Conservation (phyloP, 768 basidiomycete species). For the Phaeotremella fagi region DNA sequence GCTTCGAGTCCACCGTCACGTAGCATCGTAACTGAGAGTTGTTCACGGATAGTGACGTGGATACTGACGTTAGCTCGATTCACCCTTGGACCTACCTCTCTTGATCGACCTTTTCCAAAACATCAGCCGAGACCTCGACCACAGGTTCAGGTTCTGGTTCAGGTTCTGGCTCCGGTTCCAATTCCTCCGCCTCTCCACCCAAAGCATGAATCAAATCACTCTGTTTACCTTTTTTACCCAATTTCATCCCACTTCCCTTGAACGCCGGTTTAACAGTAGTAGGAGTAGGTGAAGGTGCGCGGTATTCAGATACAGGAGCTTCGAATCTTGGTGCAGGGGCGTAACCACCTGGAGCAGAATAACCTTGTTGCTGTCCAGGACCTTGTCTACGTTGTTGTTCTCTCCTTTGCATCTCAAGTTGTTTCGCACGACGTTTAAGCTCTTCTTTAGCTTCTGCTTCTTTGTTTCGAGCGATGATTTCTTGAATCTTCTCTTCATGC, state of each 20-base stretch:
- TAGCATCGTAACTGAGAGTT: conserved; percentile 69
- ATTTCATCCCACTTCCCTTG: conserved; percentile 93
- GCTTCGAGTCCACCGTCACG: conserved; percentile 87
- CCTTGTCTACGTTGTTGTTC: conserved; percentile 79
- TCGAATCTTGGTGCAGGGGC: conserved; percentile 69
- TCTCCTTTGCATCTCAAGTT: conserved; percentile 93
- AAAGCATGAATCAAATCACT: conserved; percentile 82
- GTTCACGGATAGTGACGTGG: conserved; percentile 79
- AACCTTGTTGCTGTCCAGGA: conserved; percentile 57
- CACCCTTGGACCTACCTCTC: conserved; percentile 58
- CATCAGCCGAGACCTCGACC: conserved; percentile 46
- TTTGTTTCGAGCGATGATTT: conserved; percentile 98
- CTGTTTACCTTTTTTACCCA: conserved; percentile 89
- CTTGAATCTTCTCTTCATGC: conserved; percentile 70
- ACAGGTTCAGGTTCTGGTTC: conserved; percentile 51
- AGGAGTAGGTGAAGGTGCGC: conserved; percentile 29
- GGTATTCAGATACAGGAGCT: conserved; percentile 53
- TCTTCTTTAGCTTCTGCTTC: conserved; percentile 99
- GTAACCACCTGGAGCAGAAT: conserved; percentile 64
- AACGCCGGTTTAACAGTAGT: conserved; percentile 60
- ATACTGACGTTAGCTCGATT: conserved; percentile 55
- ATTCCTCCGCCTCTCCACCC: conserved; percentile 57
- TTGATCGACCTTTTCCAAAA: conserved; percentile 65
- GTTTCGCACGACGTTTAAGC: conserved; percentile 93
- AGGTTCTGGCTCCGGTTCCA: conserved; percentile 42